Evolutionary conservation across 805 yeast genomes (phyloP), one percentile per base, ranked within the genome.

Genomic region (Kodamaea hsintzibuensis): DNA sequence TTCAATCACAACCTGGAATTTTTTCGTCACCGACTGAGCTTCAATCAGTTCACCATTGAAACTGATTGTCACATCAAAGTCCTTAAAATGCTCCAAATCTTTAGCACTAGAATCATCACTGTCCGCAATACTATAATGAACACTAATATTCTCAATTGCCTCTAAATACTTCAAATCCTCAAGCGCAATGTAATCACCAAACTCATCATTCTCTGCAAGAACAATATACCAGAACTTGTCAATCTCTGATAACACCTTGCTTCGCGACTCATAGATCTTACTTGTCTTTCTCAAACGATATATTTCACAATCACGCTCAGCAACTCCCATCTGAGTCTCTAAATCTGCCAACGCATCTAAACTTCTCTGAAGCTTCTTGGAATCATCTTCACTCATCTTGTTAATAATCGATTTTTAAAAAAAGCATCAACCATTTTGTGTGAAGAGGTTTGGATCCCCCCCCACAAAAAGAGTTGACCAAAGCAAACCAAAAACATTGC

Each of bases 151-250:
- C 35, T 70, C 73, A 53, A 92, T 80, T 47, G 70, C 68, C 62
- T 91, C 97, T 47, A 91, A 67, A 61, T 81, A 87, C 66, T 85
- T 85, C 71, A 85, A 83, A 69, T 92, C 98, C 39, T 87, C 89
- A 1, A 86, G 83, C 30, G 84, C 79, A 16, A 92, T 74, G 66
- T 82, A 90, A 57, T 91, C 96, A 13, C 89, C 86, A 65, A 93
- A 88, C 59, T 89, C 97, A 50, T 88, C 87, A 62, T 88, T 88
- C 64, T 89, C 90, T 1, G 92, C 91, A 9, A 93, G 70, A 0
- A 89, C 96, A 51, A 87, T 81, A 62, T 88, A 86, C 98, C 98
- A 93, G 68, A 93, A 91, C 58, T 82, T 82, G 1, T 92, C 91
- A 43, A 91, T 81, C 3, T 76, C 66, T 3, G 61, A 53, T 13